Evolutionary conservation across 2,329 filamentous ascomycete species (phyloP), one percentile per base, ranked within the genome.

Genomic region (Pyricularia pennisetigena): DNA sequence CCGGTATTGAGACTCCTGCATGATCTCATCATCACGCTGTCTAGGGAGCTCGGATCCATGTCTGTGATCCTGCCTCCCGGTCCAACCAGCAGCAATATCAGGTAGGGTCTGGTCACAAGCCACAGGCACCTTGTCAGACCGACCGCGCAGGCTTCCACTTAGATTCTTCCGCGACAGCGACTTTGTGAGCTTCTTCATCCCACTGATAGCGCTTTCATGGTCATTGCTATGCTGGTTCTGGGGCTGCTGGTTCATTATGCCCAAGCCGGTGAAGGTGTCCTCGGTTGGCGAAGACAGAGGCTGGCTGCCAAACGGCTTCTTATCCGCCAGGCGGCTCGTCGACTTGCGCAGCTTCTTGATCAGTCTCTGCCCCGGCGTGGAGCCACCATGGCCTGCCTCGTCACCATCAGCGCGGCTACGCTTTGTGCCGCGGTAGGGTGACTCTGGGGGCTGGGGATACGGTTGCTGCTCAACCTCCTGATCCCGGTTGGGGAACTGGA

Each of bases 291-390:
- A 65, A 20, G 64, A 65, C 64, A 26, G 4, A 30, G 32, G n/a
- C 32, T 32, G 35, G 10, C 28, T 6, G 41, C 35, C 71, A 20
- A 72, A 69, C 67, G 70, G 72, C 69, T 69, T 69, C 65, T 73
- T 70, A 66, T 71, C 30, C 32, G 80, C 79, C 14, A 78, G 72
- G 67, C 75, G 77, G n/a, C 81, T 80, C 68, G 81, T 76, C 8
- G 80, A 82, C 76, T 84, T 83, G 68, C 85, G 82, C 65, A 86
- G 76, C 74, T 85, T 86, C 79, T 85, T 85, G 68, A 79, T 78
- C 26, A 81, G 76, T 70, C 79, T 80, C 64, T 74, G 73, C 65
- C 74, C 70, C 68, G 69, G 67, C 71, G 66, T 80, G 76, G 70
- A 69, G 24, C 70, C 9, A 72, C 69, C 5, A 69, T 57, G n/a